phyloP scores from a whole-genome alignment of 129 eudicot species.

The Gnaphalium uliginosum region DNA sequence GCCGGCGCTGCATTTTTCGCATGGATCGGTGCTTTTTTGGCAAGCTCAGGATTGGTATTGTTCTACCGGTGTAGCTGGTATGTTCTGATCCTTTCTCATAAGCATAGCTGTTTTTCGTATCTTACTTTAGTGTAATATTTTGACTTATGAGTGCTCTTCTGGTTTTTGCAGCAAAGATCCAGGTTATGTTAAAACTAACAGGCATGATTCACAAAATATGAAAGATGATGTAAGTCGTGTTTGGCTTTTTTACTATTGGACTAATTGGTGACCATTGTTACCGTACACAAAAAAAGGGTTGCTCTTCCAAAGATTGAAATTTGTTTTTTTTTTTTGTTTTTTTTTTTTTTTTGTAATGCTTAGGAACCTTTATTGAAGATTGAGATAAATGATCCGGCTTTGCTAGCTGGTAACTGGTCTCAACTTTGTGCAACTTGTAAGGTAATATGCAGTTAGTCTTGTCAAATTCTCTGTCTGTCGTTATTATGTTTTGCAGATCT shows the following conservation, averaged over 20 bases:
- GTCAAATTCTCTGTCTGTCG: constrained; percentile 11
- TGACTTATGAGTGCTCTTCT: constrained; percentile 21
- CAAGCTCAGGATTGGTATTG: constrained; percentile 65
- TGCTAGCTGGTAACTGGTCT: constrained; percentile 95
- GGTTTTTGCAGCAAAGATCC: constrained; percentile 89
- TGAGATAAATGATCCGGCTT: constrained; percentile 78
- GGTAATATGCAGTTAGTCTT: constrained; percentile 40
- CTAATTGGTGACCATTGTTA: constrained; percentile 4
- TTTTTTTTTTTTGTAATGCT: neutral
- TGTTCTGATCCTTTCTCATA: neutral
- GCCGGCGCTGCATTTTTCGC: constrained; percentile 76
- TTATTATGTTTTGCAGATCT: constrained; percentile 6
- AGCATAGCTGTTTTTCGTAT: neutral
- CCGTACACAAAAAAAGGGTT: neutral
- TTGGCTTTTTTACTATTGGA: constrained; percentile 5
- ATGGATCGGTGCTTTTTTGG: constrained; percentile 83
- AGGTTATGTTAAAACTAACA: constrained; percentile 76
- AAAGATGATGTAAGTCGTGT: constrained; percentile 83
- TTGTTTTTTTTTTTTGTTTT: neutral
- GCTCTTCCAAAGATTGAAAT: neutral
- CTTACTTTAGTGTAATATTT: neutral
- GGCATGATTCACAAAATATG: constrained; percentile 72
- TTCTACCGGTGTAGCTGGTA: constrained; percentile 96
- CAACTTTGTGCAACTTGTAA: constrained; percentile 98
- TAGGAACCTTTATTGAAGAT: constrained; percentile 92